A percentile compares a stretch with the other conserved stretches of the same genome.
phyloP scores from a whole-genome alignment of 306 rosid genomes.

The Cucurbita moschata region DNA sequence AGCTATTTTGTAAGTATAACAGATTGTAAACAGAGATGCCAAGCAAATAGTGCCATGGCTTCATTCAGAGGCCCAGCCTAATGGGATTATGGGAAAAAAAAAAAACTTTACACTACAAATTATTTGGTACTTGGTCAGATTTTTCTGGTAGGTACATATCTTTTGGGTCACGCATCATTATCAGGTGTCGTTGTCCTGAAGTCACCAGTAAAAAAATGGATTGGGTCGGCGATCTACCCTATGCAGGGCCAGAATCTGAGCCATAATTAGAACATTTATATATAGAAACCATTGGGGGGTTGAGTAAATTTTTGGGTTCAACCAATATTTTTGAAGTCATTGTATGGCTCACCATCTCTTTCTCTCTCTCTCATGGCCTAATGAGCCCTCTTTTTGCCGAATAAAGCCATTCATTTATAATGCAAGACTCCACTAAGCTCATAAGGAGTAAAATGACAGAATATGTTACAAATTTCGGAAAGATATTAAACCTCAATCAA shows the following conservation, averaged over 20 bases:
- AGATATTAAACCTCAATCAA: not conserved
- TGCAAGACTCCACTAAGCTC: not conserved
- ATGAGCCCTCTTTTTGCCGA: not conserved
- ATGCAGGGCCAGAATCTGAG: not conserved
- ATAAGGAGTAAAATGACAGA: not conserved
- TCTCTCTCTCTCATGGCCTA: not conserved
- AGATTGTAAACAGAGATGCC: not conserved
- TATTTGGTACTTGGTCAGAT: not conserved
- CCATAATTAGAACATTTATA: not conserved
- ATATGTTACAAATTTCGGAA: not conserved
- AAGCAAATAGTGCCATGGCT: not conserved
- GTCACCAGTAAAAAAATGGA: too few species aligned
- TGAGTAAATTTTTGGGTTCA: not conserved
- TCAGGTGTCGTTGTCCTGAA: too few species aligned
- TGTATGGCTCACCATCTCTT: not conserved
- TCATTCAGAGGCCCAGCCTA: not conserved
- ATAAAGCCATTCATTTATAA: not conserved
- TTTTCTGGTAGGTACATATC: not conserved
- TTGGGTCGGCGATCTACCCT: not conserved
- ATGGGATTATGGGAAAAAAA: not conserved
- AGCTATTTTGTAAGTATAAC: not conserved
- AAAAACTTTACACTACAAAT: too few species aligned
- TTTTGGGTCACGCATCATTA: not conserved
- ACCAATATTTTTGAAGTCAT: not conserved
- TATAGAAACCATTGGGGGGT: not conserved